Percentiles rank a stretch among this genome's conserved stretches.
phyloP scores from a whole-genome alignment of 345 rosid genomes.

The Microthlaspi erraticum region DNA sequence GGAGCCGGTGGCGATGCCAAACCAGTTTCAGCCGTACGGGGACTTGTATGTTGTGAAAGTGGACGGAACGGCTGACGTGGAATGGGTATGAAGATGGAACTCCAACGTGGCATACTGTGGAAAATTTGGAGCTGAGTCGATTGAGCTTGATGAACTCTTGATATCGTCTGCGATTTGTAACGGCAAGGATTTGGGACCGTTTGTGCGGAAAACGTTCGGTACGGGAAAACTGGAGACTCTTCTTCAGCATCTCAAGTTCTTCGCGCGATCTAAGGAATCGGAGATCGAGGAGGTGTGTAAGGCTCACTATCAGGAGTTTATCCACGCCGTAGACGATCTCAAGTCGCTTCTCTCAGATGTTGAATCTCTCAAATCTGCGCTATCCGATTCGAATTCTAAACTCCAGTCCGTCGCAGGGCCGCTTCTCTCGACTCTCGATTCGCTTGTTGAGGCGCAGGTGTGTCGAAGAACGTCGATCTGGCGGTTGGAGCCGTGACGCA shows the following conservation, averaged over 20 bases:
- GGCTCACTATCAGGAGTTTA: conserved; percentile 98
- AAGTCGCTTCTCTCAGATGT: conserved; percentile 97
- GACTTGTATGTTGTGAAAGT: conserved; percentile 61
- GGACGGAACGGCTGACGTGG: conserved; percentile 86
- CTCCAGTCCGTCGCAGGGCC: conserved; percentile 88
- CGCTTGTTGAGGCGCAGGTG: conserved; percentile 72
- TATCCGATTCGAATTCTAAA: conserved; percentile 80
- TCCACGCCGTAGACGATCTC: conserved; percentile 95
- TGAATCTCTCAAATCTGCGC: conserved; percentile 88
- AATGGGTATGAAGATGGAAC: conserved; percentile 84
- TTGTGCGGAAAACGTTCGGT: conserved; percentile 81
- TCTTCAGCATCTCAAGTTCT: conserved; percentile 84
- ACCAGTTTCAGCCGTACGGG: conserved; percentile 90
- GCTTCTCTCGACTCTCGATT: conserved; percentile 76
- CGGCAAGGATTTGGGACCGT: conserved; percentile 92
- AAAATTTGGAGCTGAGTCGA: conserved; percentile 42
- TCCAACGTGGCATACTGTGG: conserved; percentile 66
- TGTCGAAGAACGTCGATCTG: conserved; percentile 71
- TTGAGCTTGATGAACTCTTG: conserved; percentile 72
- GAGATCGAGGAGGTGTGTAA: conserved; percentile 98
- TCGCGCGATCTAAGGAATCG: conserved; percentile 86
- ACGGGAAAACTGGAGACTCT: conserved; percentile 87
- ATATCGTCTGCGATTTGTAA: conserved; percentile 91
- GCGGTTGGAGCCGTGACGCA: conserved; percentile 62
- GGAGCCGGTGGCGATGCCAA: conserved; percentile 81